Base-by-base conservation (phyloP, 2,329 filamentous ascomycete genomes). In the Hypoxylon sp. region DNA sequence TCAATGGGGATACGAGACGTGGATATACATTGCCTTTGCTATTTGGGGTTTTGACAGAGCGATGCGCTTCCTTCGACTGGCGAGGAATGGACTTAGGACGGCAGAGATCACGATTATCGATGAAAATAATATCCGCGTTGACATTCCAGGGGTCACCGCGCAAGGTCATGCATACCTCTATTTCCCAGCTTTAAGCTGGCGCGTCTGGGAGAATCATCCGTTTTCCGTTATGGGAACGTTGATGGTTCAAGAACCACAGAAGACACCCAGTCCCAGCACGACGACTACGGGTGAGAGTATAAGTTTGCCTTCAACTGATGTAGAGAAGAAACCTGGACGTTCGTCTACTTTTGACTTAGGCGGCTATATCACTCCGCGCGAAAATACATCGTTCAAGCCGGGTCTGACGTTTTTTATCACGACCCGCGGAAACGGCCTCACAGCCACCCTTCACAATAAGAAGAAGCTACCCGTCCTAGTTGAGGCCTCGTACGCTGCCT, bases 171-270 rank as follows among this genome's bases (percentile, higher is more conserved):
- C 64, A 6, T 70, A 67, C 24, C 64, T 70, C 2, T 67, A 70
- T 24, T 70, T 70, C 53, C 64, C 57, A 17, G 65, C 48, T 2
- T 27, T 64, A 4, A 65, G 59, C 17, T 67, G 64, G 60, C 60
- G 64, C 6, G 60, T 65, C 8, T 75, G 74, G 74, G 74, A 76
- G 50, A 76, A 71, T 29, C 74, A 76, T 29, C 74, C 74, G 1
- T 76, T 75, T 39, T 75, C 73, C 17, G 66, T 76, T 6, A 68
- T 73, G 3, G 73, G 73, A 47, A 21, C 15, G 19, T 42, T 37
- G 17, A 48, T 24, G 27, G n/a, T 6, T 4, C 48, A n/a, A n/a
- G 32, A 27, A 15, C 50, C 19, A 32, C 59, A 6, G 6, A 56
- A n/a, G 2, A 37, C 7, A 8, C 39, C 53, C 15, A 56, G 37